Evolutionary conservation across 257 asterid species (phyloP).

Genomic region (Capsicum baccatum): DNA sequence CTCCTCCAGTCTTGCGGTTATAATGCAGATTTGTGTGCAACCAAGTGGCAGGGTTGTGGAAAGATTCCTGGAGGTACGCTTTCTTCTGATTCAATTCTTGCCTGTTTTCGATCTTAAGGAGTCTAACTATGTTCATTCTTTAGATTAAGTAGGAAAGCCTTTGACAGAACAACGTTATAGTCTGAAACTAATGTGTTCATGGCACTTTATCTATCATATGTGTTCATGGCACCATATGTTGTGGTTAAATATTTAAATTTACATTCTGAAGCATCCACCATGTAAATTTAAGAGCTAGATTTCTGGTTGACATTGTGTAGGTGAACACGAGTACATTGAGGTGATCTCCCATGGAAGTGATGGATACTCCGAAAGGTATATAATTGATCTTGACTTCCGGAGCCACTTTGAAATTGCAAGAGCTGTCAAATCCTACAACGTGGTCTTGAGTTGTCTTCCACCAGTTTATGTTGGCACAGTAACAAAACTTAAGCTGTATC

Average conservation of each 20-base stretch:
- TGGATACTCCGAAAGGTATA: constrained; percentile 40
- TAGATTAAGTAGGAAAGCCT: not conserved
- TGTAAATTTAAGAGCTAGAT: not conserved
- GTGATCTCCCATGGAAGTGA: constrained; percentile 44
- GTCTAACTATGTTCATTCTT: not conserved
- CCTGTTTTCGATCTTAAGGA: not conserved
- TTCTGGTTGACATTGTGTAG: constrained; percentile 34
- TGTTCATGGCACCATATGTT: not conserved
- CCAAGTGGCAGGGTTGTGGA: constrained; percentile 53
- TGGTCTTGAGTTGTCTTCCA: constrained; percentile 47
- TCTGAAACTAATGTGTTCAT: not conserved
- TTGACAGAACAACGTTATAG: not conserved
- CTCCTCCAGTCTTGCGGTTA: constrained; percentile 53
- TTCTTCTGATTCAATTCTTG: not conserved
- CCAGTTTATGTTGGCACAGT: constrained; percentile 46
- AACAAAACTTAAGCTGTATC: constrained; percentile 47
- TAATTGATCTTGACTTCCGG: constrained; percentile 57
- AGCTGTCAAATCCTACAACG: constrained; percentile 50
- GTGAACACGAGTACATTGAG: constrained; percentile 55
- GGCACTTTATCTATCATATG: not conserved
- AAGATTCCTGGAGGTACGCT: constrained; percentile 56
- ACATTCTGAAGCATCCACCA: not conserved
- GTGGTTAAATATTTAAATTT: not conserved
- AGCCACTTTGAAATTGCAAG: constrained; percentile 66
- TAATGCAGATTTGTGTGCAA: constrained; percentile 51